Percentiles rank a stretch among this genome's conserved stretches.
These are phyloP conservation scores for Fraxinus angustifolia DNA, from an alignment of 305 asterid genomes.

Conservation along the genomic window DNA sequence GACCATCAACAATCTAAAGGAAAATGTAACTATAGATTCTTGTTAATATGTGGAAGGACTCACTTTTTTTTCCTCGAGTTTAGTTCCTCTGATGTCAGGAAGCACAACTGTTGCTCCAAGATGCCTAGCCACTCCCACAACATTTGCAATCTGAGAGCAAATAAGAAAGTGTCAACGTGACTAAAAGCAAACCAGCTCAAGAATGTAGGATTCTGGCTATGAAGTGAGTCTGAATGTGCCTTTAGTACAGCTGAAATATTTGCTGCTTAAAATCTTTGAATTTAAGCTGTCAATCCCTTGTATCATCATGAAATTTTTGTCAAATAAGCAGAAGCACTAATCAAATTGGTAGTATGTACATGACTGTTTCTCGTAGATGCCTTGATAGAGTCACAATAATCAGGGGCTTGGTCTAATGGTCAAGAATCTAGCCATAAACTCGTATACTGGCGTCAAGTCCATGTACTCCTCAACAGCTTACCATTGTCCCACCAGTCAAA, in stretches of 20 bases:
- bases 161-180: not conserved
- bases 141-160: slow-evolving; percentile 33
- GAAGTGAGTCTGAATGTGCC: not conserved
- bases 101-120: slow-evolving; percentile 61
- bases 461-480: not conserved
- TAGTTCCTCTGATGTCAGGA: slow-evolving; percentile 43
- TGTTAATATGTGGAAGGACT: not conserved
- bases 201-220: not conserved
- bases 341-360: not conserved
- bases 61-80: slow-evolving; percentile 35
- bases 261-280: not conserved
- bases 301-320: not conserved
- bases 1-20: not conserved
- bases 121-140: slow-evolving; percentile 48
- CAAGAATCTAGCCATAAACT: not conserved
- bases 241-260: not conserved
- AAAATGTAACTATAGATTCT: not conserved
- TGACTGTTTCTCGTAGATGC: not conserved
- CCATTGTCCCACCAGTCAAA: not conserved
- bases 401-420: not conserved
- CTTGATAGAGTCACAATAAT: not conserved
- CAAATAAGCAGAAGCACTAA: not conserved
- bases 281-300: not conserved
- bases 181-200: not conserved
- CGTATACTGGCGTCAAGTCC: not conserved